Evolutionary conservation across 169 alveolate species (phyloP).

Genomic region (Sarcocystis neurona): DNA sequence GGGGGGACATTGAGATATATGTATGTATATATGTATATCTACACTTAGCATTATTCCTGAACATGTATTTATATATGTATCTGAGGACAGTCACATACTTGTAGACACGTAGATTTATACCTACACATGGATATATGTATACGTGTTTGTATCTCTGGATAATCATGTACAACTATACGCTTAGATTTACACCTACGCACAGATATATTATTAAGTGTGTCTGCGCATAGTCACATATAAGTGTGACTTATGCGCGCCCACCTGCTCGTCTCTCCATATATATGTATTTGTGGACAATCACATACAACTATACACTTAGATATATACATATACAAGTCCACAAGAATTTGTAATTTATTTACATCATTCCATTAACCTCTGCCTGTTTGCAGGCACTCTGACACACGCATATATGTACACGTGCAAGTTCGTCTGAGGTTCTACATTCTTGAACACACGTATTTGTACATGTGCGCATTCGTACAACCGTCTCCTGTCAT

Average conservation of each 20-base stretch:
- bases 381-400: too few relatives aligned
- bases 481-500: too few relatives aligned
- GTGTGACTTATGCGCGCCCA: neutral
- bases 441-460: too few relatives aligned
- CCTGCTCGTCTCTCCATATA: conserved; percentile 54
- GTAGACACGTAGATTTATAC: neutral
- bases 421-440: too few relatives aligned
- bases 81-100: neutral
- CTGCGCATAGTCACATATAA: neutral
- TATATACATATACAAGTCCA: conserved; percentile 55
- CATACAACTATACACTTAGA: conserved; percentile 48
- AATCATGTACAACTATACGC: conserved; percentile 48
- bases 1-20: neutral
- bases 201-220: too few relatives aligned
- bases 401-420: too few relatives aligned
- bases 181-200: conserved; percentile 46
- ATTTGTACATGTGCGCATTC: too few relatives aligned
- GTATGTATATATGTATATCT: too few relatives aligned
- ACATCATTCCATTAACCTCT: neutral
- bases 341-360: neutral
- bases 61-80: too few relatives aligned
- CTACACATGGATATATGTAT: neutral
- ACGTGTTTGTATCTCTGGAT: conserved; percentile 27
- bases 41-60: neutral
- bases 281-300: conserved; percentile 56